These are phyloP conservation scores for Malassezia japonica DNA, from an alignment of 1,284 basidiomycete genomes.

Conservation along the genomic window DNA sequence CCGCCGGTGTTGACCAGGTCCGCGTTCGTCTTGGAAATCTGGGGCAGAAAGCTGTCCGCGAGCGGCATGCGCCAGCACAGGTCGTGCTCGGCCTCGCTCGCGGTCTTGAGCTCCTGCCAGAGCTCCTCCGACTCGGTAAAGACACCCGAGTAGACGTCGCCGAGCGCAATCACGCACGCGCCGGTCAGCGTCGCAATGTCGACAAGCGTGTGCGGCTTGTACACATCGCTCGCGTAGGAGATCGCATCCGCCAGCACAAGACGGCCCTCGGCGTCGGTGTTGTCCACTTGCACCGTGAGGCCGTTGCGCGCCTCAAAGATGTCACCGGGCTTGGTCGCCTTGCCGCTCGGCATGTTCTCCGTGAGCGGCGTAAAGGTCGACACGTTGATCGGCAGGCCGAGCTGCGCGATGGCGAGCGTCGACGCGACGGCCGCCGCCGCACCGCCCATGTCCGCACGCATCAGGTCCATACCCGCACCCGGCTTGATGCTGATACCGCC, in stretches of 20 bases:
- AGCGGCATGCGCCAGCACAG: slow-evolving; percentile 52
- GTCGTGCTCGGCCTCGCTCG: slow-evolving; percentile 60
- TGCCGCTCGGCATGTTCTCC: slow-evolving; percentile 62
- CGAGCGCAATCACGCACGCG: slow-evolving; percentile 49
- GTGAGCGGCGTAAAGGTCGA: slow-evolving; percentile 64
- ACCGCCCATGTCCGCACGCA: slow-evolving; percentile 46
- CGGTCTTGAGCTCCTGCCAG: slow-evolving; percentile 63
- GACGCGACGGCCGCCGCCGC: slow-evolving; percentile 68
- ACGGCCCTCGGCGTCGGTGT: slow-evolving; percentile 79
- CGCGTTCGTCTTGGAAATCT: slow-evolving; percentile 68
- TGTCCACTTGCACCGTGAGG: slow-evolving; percentile 75
- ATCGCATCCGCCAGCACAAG: slow-evolving; percentile 67
- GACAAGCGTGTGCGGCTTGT: slow-evolving; percentile 70
- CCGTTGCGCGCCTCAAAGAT: slow-evolving; percentile 80
- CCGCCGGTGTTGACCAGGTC: slow-evolving; percentile 72
- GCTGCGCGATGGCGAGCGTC: slow-evolving; percentile 67
- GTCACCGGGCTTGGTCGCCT: slow-evolving; percentile 72
- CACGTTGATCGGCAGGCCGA: slow-evolving; percentile 69
- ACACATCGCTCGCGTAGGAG: slow-evolving; percentile 69
- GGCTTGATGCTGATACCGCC: slow-evolving; percentile 82
- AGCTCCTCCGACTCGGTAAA: slow-evolving; percentile 56
- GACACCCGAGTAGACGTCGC: slow-evolving; percentile 66
- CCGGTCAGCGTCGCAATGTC: slow-evolving; percentile 74
- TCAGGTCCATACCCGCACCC: slow-evolving; percentile 56
- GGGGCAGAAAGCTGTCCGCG: slow-evolving; percentile 65